Evolutionary conservation across 371 early-diverging fungal genomes (phyloP), one percentile per base, ranked within the genome.

Genomic region (Mortierella sp.): DNA sequence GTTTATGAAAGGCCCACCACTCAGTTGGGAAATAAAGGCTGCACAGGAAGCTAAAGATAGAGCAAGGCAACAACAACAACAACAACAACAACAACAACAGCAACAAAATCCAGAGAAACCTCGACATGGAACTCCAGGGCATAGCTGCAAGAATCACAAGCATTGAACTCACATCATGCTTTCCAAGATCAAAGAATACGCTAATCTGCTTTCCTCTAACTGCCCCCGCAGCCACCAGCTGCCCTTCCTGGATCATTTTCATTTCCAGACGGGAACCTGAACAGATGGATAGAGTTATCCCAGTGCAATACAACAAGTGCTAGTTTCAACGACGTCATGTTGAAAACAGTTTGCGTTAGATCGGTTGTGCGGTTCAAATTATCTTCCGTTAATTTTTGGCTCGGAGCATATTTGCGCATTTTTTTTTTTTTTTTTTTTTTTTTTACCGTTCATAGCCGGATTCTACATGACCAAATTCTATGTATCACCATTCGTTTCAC

Each of bases 11-110:
- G 83, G 83, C 3, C 76, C 83, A 5, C 83, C 83, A 14, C 52
- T 75, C 20, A 81, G 83, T 43, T 81, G 83, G 83, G 83, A 81
- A 64, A 64, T 72, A 30, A 76, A 72, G n/a, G 83, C 83, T 43
- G 70, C 73, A 3, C 83, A 81, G 61, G 70, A 73, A 35, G 70
- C 69, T 12, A 75, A 72, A 75, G 73, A 72, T 35, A 72, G 58
- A 39, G 70, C 66, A 3, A 67, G 64, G 32, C 70, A 62, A 37
- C 57, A 40, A 26, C 52, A 61, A 16, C 52, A 68, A 35, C 70
- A 70, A 32, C 24, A 64, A 37, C 63, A 51, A 39, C 57, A 40
- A 37, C 43, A 55, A 11, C 52, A 68, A 35, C 70, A 71, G 20
- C 24, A 64, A 37, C 63, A 51, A 40, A 30, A 30, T 30, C 4